Evolutionary conservation across 148 eudicot species (phyloP), one percentile per base, ranked within the genome.

Genomic region (Camellia granthamiana): DNA sequence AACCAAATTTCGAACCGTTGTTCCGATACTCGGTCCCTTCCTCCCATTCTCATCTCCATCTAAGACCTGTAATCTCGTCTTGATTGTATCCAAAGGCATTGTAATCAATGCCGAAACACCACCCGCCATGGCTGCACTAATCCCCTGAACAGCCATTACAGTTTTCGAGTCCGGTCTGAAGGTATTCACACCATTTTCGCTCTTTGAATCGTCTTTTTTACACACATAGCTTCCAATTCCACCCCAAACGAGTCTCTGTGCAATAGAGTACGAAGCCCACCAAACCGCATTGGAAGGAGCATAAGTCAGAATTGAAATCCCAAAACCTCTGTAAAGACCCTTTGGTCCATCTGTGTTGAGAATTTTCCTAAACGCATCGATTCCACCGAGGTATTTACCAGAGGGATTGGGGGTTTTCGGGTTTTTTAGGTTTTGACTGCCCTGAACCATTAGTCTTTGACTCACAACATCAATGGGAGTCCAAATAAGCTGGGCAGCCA

Each of bases 401-500:
- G 81, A n/a, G 13, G 83, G 38, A 30, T 30, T 30, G 1, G 38
- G 66, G 3, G 84, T 7, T 4, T 49, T 49, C 42, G 74, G 76
- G 42, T 15, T 11, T 49, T 76, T 59, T 3, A 23, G 41, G 72
- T 49, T 38, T 58, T 78, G 74, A 23, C 65, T 85, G 0, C 89
- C 88, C 78, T 94, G 97, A 2, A 91, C 97, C 98, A 94, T 92
- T 0, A 94, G 85, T 49, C 98, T 72, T 75, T 94, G 98, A 84
- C 92, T 94, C 2, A 94, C 85, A 2, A 94, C 98, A 83, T 94
- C 98, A 64, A 94, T 84, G 0, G 98, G 97, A 3, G 97, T 94
- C 98, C 98, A 94, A 23, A 94, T 97, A 16, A 94, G 80, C 83
- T 94, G 98, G 13, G 98, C 95, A 0, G 93, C 97, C 75, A 92